phyloP scores from a whole-genome alignment of 2,329 filamentous ascomycete genomes.

The Arthrobotrys sphaeroides region DNA sequence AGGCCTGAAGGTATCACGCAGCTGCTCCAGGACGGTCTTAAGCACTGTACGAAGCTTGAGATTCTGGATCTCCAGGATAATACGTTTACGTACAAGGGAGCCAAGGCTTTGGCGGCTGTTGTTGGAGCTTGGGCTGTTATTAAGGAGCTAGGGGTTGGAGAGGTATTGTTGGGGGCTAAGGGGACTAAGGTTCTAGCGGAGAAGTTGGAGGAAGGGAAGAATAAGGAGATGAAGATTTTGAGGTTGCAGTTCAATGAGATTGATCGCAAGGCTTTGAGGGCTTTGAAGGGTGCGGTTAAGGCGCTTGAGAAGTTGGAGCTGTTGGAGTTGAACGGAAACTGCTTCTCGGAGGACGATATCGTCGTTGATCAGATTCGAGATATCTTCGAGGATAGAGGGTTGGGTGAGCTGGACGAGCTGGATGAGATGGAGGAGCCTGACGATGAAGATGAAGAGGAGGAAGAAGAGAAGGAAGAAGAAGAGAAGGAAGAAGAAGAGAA shows the following conservation, averaged over 20 bases:
- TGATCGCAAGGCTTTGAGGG: conserved; percentile 76
- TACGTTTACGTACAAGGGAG: conserved; percentile 86
- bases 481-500: conserved; percentile 75
- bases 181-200: conserved; percentile 78
- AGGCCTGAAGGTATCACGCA: conserved; percentile 88
- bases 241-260: conserved; percentile 96
- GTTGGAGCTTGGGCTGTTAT: conserved; percentile 78
- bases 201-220: conserved; percentile 78
- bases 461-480: conserved; percentile 73
- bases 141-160: conserved; percentile 84
- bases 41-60: conserved; percentile 73
- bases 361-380: conserved; percentile 82
- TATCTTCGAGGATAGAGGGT: conserved; percentile 70
- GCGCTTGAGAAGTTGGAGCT: conserved; percentile 79
- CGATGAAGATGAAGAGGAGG: conserved; percentile 74
- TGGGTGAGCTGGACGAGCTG: conserved; percentile 83
- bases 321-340: conserved; percentile 95
- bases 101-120: conserved; percentile 78
- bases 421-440: conserved; percentile 82
- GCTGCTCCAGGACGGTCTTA: conserved; percentile 80
- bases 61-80: conserved; percentile 95
- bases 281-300: conserved; percentile 74
- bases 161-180: conserved; percentile 82
- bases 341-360: conserved; percentile 85
- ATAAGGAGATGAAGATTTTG: conserved; percentile 80